Evolutionary conservation across 176 grass and related monocot species (phyloP), one percentile per base, ranked within the genome.

Genomic region (Melocanna baccifera): DNA sequence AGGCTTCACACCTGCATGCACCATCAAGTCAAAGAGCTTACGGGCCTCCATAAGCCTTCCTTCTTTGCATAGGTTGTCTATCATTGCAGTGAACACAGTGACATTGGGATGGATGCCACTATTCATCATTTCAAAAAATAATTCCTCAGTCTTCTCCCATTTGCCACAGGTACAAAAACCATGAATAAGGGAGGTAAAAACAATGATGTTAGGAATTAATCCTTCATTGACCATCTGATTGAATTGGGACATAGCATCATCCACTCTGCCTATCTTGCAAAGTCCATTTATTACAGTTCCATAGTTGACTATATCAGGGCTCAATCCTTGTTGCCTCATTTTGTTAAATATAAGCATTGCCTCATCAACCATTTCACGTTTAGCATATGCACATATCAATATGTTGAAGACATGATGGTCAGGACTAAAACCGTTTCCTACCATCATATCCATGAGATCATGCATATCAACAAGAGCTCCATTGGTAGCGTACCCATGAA

Each of bases 61-160:
- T 20, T 53, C 51, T 30, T 23, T 74, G 68, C 75, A 82, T 51
- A 73, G 28, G 6, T 69, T 77, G 55, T 4, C 14, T 25, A 85
- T 67, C 7, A 89, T 16, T 18, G 40, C 6, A 66, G 7, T 66
- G 19, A 89, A 77, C 6, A 6, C 3, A 9, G 30, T 14, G 12
- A 40, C 50, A 43, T 80, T 41, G 28, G 80, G 63, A 10, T 46
- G n/a, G 64, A 89, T 47, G 12, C 42, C 82, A 37, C 40, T 71
- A 3, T 12, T 18, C 12, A 23, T 67, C 84, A 87, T 90, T 19
- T 87, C 73, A n/a, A 67, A 42, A 61, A 87, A 48, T 40, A 90
- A 70, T 36, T 73, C 84, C 7, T 42, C 26, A 14, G 78, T 59
- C 29, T 75, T 51, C 5, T 51, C 1, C 48, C 48, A 51, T 51